Evolutionary conservation across 1,284 basidiomycete genomes (phyloP), one percentile per base, ranked within the genome.

Genomic region (Taiwanofungus camphoratus): DNA sequence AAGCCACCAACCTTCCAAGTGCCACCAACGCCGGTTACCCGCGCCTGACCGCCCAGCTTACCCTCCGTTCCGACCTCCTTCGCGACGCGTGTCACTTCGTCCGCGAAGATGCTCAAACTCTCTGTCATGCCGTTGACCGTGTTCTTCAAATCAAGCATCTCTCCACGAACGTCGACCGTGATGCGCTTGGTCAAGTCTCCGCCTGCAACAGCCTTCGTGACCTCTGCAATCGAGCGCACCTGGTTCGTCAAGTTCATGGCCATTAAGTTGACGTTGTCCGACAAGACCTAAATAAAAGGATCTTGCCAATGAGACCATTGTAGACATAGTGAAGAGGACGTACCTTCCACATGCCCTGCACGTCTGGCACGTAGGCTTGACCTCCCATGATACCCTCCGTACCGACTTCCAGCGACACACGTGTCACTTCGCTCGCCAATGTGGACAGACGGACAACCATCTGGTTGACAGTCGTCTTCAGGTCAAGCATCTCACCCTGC

Each of bases 361-460:
- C 90, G 42, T 87, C 89, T 11, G 86, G 85, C 0, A 94, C 92
- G 46, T 71, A 76, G 1, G 92, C 92, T 60, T 97, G 95, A 1
- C 95, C 95, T 51, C 96, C 96, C 56, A 99, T 75, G 52, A 92
- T 95, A 59, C 94, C 94, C 62, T 97, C 91, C 23, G 89, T 95
- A 41, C 93, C 93, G 53, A 97, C 93, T 64, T 96, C 92, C 45
- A 94, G 71, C 35, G 87, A 92, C 6, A 91, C 87, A 49, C 87
- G 79, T 1, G 85, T 90, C 46, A 97, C 89, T 60, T 92, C 89
- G 44, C 81, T 82, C 2, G 89, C 87, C 35, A 94, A 74, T 2
- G 83, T 86, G n/a, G 80, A 85, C 30, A 94, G 64, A 57, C 91
- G 87, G 16, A 75, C 77, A 51, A 94, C 92, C 92, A 95, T 95